Percentiles rank a stretch among this genome's conserved stretches.
These are phyloP conservation scores for Mycena olivaceomarginata DNA, from an alignment of 768 basidiomycete species.

Conservation along the genomic window DNA sequence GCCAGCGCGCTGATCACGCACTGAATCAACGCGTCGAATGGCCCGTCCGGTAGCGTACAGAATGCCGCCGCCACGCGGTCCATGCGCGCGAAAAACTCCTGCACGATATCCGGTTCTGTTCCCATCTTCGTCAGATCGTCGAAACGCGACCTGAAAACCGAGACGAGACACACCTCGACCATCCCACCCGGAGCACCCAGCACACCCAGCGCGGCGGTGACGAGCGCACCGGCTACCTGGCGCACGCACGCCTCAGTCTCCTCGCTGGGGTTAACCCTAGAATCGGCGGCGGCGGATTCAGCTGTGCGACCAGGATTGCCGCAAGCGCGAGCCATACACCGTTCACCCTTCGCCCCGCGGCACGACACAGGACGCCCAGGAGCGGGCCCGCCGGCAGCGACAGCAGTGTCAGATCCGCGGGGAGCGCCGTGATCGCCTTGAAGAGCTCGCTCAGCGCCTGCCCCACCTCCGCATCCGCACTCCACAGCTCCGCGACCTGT, in stretches of 20 bases:
- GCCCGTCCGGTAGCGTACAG: conserved; percentile 76
- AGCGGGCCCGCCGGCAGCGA: conserved; percentile 90
- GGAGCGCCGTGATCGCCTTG: conserved; percentile 90
- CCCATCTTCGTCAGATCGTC: background rate
- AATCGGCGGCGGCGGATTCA: conserved; percentile 82
- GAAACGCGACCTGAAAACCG: background rate
- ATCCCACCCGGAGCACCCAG: conserved; percentile 78
- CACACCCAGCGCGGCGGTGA: conserved; percentile 73
- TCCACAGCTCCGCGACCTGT: conserved; percentile 84
- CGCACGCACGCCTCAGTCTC: conserved; percentile 76
- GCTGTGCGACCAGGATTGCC: conserved; percentile 86
- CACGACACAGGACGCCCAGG: conserved; percentile 85
- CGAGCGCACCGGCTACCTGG: conserved; percentile 71
- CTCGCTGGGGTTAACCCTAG: conserved; percentile 62
- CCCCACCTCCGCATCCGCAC: conserved; percentile 83
- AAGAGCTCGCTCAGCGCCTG: conserved; percentile 90
- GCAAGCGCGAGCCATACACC: conserved; percentile 92
- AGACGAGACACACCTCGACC: conserved; percentile 73
- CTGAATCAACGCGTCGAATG: conserved; percentile 81
- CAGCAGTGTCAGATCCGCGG: conserved; percentile 84
- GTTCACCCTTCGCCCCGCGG: conserved; percentile 82
- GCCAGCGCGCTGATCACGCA: conserved; percentile 80
- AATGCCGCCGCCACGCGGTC: conserved; percentile 73
- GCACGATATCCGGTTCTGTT: conserved; percentile 93
- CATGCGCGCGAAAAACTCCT: conserved; percentile 90